These are phyloP conservation scores for Leptographium radiaticola DNA, from an alignment of 2,329 filamentous ascomycete genomes.

Conservation along the genomic window DNA sequence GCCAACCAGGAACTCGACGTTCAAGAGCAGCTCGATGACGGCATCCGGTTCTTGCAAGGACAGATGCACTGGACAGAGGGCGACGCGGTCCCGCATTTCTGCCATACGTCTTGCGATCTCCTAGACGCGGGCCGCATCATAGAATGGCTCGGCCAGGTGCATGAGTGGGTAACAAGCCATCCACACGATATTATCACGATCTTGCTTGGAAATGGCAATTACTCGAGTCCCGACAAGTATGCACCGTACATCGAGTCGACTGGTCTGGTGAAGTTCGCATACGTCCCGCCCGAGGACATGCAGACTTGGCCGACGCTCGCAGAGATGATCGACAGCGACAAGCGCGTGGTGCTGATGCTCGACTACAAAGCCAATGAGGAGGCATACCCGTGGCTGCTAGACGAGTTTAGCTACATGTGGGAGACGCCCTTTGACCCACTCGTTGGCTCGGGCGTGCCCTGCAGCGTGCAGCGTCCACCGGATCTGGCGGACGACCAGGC, in stretches of 20 bases:
- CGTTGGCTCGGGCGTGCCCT: slow-evolving; percentile 50
- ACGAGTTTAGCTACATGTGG: slow-evolving; percentile 82
- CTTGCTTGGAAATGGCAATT: slow-evolving; percentile 73
- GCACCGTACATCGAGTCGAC: slow-evolving; percentile 54
- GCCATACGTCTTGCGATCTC: slow-evolving; percentile 72
- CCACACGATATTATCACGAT: slow-evolving; percentile 84
- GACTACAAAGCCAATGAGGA: slow-evolving; percentile 76
- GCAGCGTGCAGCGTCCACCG: slow-evolving; percentile 64
- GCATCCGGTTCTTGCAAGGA: slow-evolving; percentile 50
- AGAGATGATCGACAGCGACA: slow-evolving; percentile 57
- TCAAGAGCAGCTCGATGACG: slow-evolving; percentile 62
- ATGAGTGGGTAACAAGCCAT: slow-evolving; percentile 58
- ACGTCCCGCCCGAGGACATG: slow-evolving; percentile 58
- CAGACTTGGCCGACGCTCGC: slow-evolving; percentile 75
- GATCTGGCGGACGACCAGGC: slow-evolving; percentile 40
- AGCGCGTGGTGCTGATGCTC: slow-evolving; percentile 68
- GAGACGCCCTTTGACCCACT: slow-evolving; percentile 73
- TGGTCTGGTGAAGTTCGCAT: slow-evolving; percentile 61
- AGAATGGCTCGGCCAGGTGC: slow-evolving; percentile 56
- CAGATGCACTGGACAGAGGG: slow-evolving; percentile 41
- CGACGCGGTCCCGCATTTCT: slow-evolving; percentile 52
- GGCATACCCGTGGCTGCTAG: slow-evolving; percentile 68
- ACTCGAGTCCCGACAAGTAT: slow-evolving; percentile 51
- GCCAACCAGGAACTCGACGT: slow-evolving; percentile 63
- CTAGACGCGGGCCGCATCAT: slow-evolving; percentile 70